These are phyloP conservation scores for Serendipita sp. DNA, from an alignment of 768 basidiomycete species.

Conservation along the genomic window DNA sequence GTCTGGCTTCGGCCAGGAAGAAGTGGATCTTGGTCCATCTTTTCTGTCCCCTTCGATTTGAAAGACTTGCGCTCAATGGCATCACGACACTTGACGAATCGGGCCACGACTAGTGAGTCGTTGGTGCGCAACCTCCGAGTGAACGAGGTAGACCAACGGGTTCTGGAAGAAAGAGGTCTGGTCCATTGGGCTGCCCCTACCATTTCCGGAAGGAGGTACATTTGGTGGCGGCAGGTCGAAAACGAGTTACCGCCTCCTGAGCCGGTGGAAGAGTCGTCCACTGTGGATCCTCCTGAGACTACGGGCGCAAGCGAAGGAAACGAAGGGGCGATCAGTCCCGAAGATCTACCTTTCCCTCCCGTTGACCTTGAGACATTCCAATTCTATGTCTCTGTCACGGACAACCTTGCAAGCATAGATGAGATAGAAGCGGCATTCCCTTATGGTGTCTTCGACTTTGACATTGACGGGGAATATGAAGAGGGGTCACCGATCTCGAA, in stretches of 20 bases:
- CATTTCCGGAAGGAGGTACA: neutral
- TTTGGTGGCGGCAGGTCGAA: neutral
- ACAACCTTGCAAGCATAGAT: neutral
- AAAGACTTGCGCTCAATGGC: neutral
- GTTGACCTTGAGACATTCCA: neutral
- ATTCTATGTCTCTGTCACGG: neutral
- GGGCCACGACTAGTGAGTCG: neutral
- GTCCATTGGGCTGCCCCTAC: neutral
- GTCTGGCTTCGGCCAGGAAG: neutral
- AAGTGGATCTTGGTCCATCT: neutral
- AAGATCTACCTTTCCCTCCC: too few relatives aligned
- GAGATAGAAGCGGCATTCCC: neutral
- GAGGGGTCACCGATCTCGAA: neutral
- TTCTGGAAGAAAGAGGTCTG: neutral
- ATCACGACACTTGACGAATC: neutral
- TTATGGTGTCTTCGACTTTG: neutral
- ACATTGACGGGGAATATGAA: neutral
- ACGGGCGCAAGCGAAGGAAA: neutral
- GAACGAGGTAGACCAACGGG: neutral
- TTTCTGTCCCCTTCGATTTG: neutral
- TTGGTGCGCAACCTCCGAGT: neutral
- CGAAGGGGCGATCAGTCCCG: too few relatives aligned
- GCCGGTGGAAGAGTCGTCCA: too few relatives aligned
- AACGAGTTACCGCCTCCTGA: neutral
- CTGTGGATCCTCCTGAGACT: too few relatives aligned